Conservation (phyloP, 495 filamentous ascomycete species). For the Cercophora sp. region DNA sequence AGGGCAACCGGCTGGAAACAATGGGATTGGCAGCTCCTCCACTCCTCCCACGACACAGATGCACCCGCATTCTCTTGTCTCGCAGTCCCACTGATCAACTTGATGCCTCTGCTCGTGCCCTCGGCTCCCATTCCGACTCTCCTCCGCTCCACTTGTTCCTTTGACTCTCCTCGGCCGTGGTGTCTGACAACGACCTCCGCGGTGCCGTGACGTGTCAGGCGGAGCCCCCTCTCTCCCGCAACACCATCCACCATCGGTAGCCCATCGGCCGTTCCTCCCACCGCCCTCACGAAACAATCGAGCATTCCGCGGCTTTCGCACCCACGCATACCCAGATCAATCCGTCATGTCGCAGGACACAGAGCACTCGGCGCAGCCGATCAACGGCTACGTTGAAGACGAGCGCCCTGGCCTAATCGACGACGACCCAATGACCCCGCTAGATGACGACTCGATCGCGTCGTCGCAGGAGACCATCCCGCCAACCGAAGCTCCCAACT, state of each 20-base stretch:
- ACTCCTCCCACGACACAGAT: background rate
- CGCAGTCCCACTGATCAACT: constrained; percentile 6
- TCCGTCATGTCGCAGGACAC: constrained; percentile 20
- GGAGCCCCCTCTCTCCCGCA: background rate
- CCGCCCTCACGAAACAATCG: background rate
- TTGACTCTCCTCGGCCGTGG: background rate
- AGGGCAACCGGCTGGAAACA: constrained; percentile 26
- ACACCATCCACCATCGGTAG: background rate
- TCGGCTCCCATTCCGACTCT: background rate
- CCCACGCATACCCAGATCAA: background rate
- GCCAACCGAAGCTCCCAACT: constrained; percentile 40
- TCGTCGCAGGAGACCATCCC: constrained; percentile 42
- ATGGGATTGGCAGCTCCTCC: background rate
- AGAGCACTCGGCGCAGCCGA: constrained; percentile 23
- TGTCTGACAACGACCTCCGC: background rate
- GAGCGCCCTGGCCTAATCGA: constrained; percentile 22
- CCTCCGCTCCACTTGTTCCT: background rate
- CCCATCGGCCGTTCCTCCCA: background rate
- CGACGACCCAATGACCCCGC: constrained; percentile 38
- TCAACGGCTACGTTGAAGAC: constrained; percentile 25
- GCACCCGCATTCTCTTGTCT: background rate
- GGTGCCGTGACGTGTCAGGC: background rate
- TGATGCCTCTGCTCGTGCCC: background rate
- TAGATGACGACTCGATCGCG: constrained; percentile 26
- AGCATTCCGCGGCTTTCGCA: background rate